Percentiles rank a stretch among this genome's conserved stretches.
Evolutionary conservation across 495 filamentous ascomycete species (phyloP).

Genomic region (Penicillium cataractarum): DNA sequence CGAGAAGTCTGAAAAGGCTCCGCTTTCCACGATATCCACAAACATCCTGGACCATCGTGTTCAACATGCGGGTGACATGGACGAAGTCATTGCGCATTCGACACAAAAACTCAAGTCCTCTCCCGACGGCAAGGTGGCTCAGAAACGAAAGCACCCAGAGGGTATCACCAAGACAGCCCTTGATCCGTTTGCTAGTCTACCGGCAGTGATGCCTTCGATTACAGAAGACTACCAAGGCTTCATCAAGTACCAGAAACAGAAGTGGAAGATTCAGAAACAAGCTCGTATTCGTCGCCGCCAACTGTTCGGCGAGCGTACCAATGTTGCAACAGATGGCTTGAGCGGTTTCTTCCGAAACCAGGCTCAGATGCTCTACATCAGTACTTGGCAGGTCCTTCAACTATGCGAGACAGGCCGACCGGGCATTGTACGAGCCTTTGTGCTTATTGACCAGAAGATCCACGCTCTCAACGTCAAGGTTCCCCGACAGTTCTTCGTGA

Average conservation of each 20-base stretch:
- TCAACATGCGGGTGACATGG: constrained; percentile 68
- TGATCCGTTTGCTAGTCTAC: constrained; percentile 84
- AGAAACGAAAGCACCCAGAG: constrained; percentile 86
- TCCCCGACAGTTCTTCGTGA: constrained; percentile 85
- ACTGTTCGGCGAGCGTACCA: constrained; percentile 85
- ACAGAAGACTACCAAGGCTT: constrained; percentile 88
- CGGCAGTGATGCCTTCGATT: constrained; percentile 82
- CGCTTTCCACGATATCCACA: constrained; percentile 70
- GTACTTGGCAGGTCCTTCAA: constrained; percentile 94
- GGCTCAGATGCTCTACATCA: constrained; percentile 83
- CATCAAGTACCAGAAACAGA: constrained; percentile 94
- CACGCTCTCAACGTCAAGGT: constrained; percentile 88
- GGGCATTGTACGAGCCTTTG: constrained; percentile 84
- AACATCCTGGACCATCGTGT: constrained; percentile 66
- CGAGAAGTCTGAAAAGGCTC: constrained; percentile 70
- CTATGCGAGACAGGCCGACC: constrained; percentile 77
- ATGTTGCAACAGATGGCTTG: constrained; percentile 69
- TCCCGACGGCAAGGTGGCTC: constrained; percentile 62
- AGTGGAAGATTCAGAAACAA: constrained; percentile 98
- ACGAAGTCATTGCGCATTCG: constrained; percentile 76
- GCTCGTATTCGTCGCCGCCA: constrained; percentile 85
- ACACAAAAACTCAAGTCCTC: constrained; percentile 71
- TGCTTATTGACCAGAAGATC: constrained; percentile 90
- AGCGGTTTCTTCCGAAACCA: constrained; percentile 89
- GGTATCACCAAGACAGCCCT: constrained; percentile 60